These are phyloP conservation scores for Russula brevipes DNA, from an alignment of 768 basidiomycete species.

Conservation along the genomic window DNA sequence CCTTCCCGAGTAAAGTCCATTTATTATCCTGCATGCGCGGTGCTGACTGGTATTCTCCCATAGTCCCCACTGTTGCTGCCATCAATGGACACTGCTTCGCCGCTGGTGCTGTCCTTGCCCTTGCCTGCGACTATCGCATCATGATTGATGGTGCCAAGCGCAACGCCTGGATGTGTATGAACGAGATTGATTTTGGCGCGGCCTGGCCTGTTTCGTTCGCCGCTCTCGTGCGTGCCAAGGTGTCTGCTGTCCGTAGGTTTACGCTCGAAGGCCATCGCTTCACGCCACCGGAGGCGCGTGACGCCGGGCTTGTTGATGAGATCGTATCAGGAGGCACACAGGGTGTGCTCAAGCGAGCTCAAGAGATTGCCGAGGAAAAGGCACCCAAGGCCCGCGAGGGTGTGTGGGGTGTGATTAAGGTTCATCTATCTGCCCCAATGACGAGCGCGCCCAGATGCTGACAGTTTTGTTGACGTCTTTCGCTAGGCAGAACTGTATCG, in stretches of 20 bases:
- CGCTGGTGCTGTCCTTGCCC: conserved; percentile 70
- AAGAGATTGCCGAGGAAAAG: conserved; percentile 52
- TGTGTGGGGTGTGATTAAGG: conserved; percentile 74
- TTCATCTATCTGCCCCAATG: conserved; percentile 26
- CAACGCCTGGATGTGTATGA: conserved; percentile 88
- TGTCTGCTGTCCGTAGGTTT: conserved; percentile 66
- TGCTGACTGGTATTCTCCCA: not conserved
- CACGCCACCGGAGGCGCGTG: conserved; percentile 62
- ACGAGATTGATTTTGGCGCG: conserved; percentile 84
- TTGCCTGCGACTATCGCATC: conserved; percentile 83
- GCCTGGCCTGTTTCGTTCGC: conserved; percentile 70
- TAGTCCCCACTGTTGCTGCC: conserved; percentile 75
- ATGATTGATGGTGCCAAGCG: conserved; percentile 78
- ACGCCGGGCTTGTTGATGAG: conserved; percentile 64
- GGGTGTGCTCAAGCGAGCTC: conserved; percentile 56
- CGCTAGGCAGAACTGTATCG: conserved; percentile 51
- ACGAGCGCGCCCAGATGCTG: not conserved
- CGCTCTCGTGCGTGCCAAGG: conserved; percentile 57
- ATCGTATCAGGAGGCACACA: conserved; percentile 57
- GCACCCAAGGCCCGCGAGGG: conserved; percentile 49
- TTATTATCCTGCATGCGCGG: not conserved
- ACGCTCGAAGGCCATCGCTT: conserved; percentile 78
- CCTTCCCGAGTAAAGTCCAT: conserved; percentile 61
- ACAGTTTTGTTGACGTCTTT: conserved; percentile 11
- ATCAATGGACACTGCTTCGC: conserved; percentile 87